Conservation (phyloP, 441 rosid species). For the Pelargonium citronellum region DNA sequence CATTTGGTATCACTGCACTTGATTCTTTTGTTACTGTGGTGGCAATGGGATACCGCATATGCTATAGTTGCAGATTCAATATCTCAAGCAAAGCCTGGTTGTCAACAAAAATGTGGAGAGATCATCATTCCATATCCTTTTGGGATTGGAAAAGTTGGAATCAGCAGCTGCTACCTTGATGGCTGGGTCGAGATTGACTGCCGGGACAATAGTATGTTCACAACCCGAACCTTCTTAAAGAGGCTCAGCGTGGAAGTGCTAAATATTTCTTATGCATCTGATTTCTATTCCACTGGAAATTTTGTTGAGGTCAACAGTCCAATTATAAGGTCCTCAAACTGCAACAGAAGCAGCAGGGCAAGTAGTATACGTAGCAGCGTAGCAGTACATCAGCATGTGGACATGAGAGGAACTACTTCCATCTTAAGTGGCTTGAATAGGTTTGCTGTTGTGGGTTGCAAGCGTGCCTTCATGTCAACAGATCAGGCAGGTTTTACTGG, state of each 20-base stretch:
- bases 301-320: neutral
- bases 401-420: no score
- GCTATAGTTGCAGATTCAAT: no score
- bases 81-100: neutral
- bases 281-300: neutral
- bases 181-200: neutral
- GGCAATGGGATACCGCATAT: no score
- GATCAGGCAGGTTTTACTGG: no score
- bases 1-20: no score
- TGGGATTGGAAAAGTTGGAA: neutral
- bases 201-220: neutral
- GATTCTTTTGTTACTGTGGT: no score
- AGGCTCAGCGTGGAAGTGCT: neutral
- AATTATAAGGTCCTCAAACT: neutral
- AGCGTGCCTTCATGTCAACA: no score
- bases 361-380: no score
- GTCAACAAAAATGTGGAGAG: neutral
- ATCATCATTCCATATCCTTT: neutral
- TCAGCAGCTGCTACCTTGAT: neutral
- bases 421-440: no score
- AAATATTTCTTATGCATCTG: neutral
- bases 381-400: no score
- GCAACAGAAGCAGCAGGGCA: no score
- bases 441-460: no score
- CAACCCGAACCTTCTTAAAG: neutral